Conservation (phyloP, 2,329 filamentous ascomycete species). For the Sclerotinia spermophila region DNA sequence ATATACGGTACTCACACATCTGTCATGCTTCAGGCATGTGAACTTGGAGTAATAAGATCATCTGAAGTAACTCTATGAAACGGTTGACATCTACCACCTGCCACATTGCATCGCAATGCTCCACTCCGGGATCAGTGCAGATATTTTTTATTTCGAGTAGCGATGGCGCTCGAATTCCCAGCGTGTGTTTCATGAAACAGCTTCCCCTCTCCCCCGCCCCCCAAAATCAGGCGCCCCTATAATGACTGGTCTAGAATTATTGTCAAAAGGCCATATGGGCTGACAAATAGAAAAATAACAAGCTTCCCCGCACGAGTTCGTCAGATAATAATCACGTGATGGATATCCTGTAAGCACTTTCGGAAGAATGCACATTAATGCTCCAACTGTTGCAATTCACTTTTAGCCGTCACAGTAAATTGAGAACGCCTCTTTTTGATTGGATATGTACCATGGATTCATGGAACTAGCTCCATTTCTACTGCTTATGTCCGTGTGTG, state of each 20-base stretch:
- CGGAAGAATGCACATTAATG: not conserved
- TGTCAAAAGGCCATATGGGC: not conserved
- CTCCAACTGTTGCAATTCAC: not conserved
- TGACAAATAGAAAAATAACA: not conserved
- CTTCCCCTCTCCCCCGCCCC: no score
- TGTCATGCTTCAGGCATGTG: not conserved
- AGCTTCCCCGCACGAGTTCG: not conserved
- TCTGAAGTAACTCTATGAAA: not conserved
- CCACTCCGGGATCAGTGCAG: not conserved
- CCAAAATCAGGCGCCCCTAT: not conserved
- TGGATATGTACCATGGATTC: not conserved
- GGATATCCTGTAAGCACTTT: not conserved
- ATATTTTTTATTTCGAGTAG: not conserved
- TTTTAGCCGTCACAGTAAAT: not conserved
- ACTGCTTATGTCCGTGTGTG: not conserved
- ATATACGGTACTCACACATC: not conserved
- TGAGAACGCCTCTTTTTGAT: not conserved
- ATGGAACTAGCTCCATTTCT: not conserved
- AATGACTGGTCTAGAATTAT: not conserved
- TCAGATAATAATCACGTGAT: not conserved
- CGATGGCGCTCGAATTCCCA: not conserved
- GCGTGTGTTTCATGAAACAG: not conserved
- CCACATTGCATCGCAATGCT: not conserved
- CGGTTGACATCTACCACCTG: not conserved
- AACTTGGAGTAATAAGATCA: not conserved